A percentile compares a stretch with the other conserved stretches of the same genome.
phyloP scores from a whole-genome alignment of 768 basidiomycete species.

The Calocera cornea region DNA sequence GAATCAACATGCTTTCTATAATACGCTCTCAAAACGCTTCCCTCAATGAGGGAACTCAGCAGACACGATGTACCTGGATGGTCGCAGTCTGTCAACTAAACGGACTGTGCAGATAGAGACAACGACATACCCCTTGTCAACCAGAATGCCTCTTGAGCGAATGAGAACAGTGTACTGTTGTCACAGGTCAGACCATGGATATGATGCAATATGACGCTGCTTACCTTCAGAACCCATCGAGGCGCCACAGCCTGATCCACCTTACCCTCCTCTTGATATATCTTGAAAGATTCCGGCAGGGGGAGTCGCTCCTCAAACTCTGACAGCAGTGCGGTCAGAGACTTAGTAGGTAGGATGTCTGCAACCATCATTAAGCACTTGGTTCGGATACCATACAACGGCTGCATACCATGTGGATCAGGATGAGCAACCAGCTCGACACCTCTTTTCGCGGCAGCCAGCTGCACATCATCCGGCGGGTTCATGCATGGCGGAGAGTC shows the following conservation, averaged over 20 bases:
- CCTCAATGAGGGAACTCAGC: background rate
- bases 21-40: background rate
- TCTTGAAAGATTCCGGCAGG: slow-evolving; percentile 7
- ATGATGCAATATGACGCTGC: background rate
- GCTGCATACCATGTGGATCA: slow-evolving; percentile 9
- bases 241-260: slow-evolving; percentile 5
- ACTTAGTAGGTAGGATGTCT: slow-evolving; percentile 8
- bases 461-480: slow-evolving; percentile 4
- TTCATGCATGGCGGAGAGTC: slow-evolving; percentile 7
- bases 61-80: background rate
- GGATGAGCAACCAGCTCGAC: slow-evolving; percentile 10
- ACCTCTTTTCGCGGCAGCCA: slow-evolving; percentile 4
- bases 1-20: background rate
- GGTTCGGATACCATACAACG: background rate
- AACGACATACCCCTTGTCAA: background rate
- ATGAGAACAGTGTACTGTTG: slow-evolving; percentile 12
- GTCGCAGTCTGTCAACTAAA: background rate
- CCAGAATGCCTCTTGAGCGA: background rate
- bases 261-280: background rate
- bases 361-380: background rate
- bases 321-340: slow-evolving; percentile 5
- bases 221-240: slow-evolving; percentile 12
- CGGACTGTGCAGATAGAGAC: background rate
- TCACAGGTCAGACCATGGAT: background rate
- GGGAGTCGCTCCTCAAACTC: slow-evolving; percentile 12